Percentiles rank a stretch among this genome's conserved stretches.
Evolutionary conservation across 2,329 filamentous ascomycete species (phyloP).

Genomic region (Monilinia polystroma): DNA sequence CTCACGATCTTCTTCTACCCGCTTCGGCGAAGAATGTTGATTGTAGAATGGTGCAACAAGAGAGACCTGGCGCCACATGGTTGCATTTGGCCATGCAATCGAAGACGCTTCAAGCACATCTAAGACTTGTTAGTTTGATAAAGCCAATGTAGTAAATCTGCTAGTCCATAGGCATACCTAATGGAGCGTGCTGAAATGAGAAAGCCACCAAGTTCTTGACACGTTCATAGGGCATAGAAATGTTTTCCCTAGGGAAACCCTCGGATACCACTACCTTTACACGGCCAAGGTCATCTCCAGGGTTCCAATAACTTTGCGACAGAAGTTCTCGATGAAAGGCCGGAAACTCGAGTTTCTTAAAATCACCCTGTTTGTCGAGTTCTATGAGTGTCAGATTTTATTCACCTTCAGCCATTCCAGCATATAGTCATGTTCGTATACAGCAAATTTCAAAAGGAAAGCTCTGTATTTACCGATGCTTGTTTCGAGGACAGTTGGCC

Average conservation of each 20-base stretch:
- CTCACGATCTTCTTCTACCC: slow-evolving; percentile 50
- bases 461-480: slow-evolving; percentile 45
- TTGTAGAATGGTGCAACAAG: slow-evolving; percentile 40
- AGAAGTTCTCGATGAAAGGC: slow-evolving; percentile 68
- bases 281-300: slow-evolving; percentile 68
- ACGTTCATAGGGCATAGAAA: slow-evolving; percentile 58
- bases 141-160: background rate
- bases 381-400: slow-evolving; percentile 28
- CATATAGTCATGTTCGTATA: background rate
- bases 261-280: slow-evolving; percentile 77
- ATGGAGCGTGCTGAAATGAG: slow-evolving; percentile 80
- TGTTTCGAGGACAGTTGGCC: slow-evolving; percentile 49
- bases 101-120: slow-evolving; percentile 70
- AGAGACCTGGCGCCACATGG: slow-evolving; percentile 61
- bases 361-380: slow-evolving; percentile 48
- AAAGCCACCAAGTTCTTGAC: slow-evolving; percentile 74
- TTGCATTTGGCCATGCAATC: slow-evolving; percentile 77
- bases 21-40: slow-evolving; percentile 38
- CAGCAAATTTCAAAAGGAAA: background rate
- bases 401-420: background rate
- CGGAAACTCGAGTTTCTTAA: slow-evolving; percentile 68
- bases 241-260: slow-evolving; percentile 57
- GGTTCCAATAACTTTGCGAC: slow-evolving; percentile 68
- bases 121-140: slow-evolving; percentile 39
- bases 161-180: slow-evolving; percentile 52